A percentile compares a stretch with the other conserved stretches of the same genome.
phyloP scores from a whole-genome alignment of 2,329 filamentous ascomycete genomes.

The Fusarium circinatum region DNA sequence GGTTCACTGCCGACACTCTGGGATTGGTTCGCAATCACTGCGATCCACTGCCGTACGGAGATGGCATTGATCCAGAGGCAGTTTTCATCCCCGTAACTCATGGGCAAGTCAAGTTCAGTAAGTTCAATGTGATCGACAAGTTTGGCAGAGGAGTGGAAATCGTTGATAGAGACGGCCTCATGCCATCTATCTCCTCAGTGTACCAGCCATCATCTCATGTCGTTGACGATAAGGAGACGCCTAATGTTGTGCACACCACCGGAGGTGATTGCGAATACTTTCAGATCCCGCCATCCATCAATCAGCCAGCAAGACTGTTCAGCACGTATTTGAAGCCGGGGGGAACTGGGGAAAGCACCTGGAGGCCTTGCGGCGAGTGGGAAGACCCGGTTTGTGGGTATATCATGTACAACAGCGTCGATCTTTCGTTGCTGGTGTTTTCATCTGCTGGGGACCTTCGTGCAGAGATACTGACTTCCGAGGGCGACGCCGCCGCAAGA shows the following conservation, averaged over 20 bases:
- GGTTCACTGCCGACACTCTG: background rate
- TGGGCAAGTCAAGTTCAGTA: accelerated
- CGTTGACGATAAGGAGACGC: background rate
- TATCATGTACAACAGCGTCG: background rate
- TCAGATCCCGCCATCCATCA: background rate
- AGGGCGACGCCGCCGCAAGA: accelerated
- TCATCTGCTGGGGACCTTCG: background rate
- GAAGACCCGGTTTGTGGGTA: background rate
- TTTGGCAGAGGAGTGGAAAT: background rate
- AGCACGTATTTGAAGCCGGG: background rate
- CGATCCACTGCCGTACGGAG: background rate
- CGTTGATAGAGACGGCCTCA: background rate
- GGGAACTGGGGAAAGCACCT: accelerated
- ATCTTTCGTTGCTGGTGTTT: background rate
- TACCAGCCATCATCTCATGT: background rate
- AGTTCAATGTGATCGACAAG: background rate
- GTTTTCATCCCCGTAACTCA: background rate
- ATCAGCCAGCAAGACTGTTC: background rate
- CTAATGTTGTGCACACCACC: accelerated
- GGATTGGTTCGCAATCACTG: background rate
- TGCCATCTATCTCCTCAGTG: background rate
- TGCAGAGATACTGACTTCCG: background rate
- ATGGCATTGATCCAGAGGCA: background rate
- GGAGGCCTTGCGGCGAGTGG: background rate
- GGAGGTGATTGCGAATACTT: background rate